A percentile compares a stretch with the other conserved stretches of the same genome.
Evolutionary conservation across 164 flowering plant species (phyloP).

Genomic region (Tetrastigma voinierianum): DNA sequence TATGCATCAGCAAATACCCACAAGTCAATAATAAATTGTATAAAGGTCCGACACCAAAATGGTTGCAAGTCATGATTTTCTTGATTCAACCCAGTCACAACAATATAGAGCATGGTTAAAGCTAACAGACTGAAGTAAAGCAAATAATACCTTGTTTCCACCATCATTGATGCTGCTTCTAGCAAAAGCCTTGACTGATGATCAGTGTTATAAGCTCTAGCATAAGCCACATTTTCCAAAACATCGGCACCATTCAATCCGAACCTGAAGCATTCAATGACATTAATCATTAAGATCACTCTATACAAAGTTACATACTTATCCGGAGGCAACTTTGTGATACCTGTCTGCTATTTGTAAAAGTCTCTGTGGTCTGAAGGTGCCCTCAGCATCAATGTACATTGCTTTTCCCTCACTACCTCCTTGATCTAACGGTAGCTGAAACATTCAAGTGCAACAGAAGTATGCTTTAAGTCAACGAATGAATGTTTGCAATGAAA

Average conservation of each 20-base stretch:
- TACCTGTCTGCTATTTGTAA: conserved; percentile 96
- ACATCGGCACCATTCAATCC: conserved; percentile 96
- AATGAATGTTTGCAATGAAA: neutral
- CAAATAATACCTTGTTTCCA: conserved; percentile 73
- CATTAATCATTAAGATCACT: conserved; percentile 9
- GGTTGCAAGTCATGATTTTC: no score
- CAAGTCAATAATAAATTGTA: no score
- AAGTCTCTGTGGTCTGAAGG: conserved; percentile 94
- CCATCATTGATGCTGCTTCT: conserved; percentile 99
- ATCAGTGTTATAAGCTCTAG: conserved; percentile 98
- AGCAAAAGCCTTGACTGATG: conserved; percentile 96
- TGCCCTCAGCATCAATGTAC: conserved; percentile 98
- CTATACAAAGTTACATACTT: neutral
- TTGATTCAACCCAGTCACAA: no score
- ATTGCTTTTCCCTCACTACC: conserved; percentile 98
- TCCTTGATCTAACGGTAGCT: conserved; percentile 99
- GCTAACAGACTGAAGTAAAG: neutral
- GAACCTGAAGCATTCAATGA: conserved; percentile 48
- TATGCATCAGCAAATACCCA: no score
- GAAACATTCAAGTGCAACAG: conserved; percentile 22
- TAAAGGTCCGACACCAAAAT: no score
- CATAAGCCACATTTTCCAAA: conserved; percentile 96
- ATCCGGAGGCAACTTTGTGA: conserved; percentile 2
- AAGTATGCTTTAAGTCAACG: neutral
- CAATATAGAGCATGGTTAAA: neutral